phyloP scores from a whole-genome alignment of 2,329 filamentous ascomycete species.

The Lomentospora prolificans region DNA sequence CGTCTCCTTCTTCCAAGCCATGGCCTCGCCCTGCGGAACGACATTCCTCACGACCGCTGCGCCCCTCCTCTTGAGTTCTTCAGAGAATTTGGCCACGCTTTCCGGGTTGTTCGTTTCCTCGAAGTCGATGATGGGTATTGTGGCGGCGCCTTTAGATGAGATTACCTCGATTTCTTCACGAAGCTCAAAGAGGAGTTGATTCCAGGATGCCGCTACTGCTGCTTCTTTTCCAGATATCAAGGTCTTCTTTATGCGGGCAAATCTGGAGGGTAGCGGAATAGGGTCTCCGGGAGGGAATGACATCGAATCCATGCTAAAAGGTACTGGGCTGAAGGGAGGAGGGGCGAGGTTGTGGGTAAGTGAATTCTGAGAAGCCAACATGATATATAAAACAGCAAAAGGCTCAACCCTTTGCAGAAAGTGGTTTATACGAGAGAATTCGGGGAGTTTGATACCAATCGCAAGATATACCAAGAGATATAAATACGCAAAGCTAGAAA shows the following conservation, averaged over 20 bases:
- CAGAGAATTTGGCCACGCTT: conserved; percentile 17
- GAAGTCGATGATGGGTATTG: conserved; percentile 33
- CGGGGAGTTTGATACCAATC: too few relatives aligned
- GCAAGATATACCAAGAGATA: too few relatives aligned
- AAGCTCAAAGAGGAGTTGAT: conserved; percentile 26
- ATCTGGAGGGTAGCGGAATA: conserved; percentile 5
- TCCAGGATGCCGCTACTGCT: conserved; percentile 28
- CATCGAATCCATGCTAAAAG: neutral
- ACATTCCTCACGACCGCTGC: conserved; percentile 23
- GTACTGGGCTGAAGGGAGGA: neutral
- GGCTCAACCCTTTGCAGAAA: neutral
- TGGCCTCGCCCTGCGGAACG: conserved; percentile 17
- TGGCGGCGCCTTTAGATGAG: conserved; percentile 20
- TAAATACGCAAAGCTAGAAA: neutral
- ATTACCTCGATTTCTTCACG: conserved; percentile 27
- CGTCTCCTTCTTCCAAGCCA: conserved; percentile 40
- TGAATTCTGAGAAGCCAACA: neutral
- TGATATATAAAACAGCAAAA: neutral
- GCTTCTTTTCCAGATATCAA: conserved; percentile 28
- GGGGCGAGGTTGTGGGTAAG: neutral
- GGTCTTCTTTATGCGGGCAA: conserved; percentile 24
- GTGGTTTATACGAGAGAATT: neutral
- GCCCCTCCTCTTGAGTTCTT: conserved; percentile 19
- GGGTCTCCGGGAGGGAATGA: neutral
- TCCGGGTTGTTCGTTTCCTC: conserved; percentile 22